Evolutionary conservation across 2,329 filamentous ascomycete genomes (phyloP), one percentile per base, ranked within the genome.

Genomic region (Grosmannia serpens): DNA sequence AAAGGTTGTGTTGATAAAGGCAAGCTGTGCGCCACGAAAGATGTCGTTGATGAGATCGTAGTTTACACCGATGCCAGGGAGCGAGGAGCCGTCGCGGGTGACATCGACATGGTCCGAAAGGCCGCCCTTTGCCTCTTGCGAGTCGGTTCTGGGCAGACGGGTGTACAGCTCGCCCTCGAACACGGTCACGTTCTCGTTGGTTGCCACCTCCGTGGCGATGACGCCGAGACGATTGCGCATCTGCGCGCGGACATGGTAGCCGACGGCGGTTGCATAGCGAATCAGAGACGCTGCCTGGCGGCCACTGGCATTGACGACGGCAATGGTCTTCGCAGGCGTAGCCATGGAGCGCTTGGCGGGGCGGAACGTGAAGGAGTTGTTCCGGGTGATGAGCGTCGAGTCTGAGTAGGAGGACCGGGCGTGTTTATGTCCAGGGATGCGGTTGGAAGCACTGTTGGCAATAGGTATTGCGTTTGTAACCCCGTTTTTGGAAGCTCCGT

Each of bases 1-100:
- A 67, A 95, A 95, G 6, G 91, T 95, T 49, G 94, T 99, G 75
- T 99, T 99, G 76, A 97, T 91, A 72, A 97, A 99, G 60, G 94
- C 94, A 56, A 95, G 80, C 65, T 95, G 87, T 26, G 89, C 87
- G 62, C 89, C 90, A 44, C 80, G 77, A 77, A 97, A 97, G 24
- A 97, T 79, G 64, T 87, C 80, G 57, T 82, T 78, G 68, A 96
- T 87, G 64, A 96, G 73, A 1, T 77, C 77, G 65, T 85, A 79
- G 69, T 90, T 89, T 67, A 92, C 83, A 62, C 87, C 81, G 62
- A 84, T 79, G 50, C 80, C 81, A 49, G 77, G 77, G 56, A 83
- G 87, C 7, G 60, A 56, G 67, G 69, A 82, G 63, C 71, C 88
- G 76, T 78, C 87, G 73, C 75, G 79, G 55, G 87, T 88, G 67